phyloP scores from a whole-genome alignment of 345 rosid genomes.

The Camelina hispida region DNA sequence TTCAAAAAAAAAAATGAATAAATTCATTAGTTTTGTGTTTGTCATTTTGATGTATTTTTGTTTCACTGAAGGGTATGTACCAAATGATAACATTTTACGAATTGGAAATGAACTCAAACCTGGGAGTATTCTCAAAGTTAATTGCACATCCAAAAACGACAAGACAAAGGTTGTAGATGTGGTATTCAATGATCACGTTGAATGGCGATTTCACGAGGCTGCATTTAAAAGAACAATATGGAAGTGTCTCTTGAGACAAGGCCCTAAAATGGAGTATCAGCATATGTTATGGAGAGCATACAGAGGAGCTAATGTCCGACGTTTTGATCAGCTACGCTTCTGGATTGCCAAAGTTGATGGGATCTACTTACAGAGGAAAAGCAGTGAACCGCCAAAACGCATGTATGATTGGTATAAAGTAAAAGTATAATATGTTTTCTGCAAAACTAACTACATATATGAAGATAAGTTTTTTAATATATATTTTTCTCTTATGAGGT shows the following conservation, averaged over 20 bases:
- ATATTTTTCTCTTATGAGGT: too few species aligned
- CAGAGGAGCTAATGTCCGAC: not conserved
- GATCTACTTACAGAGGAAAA: not conserved
- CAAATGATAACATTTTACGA: not conserved
- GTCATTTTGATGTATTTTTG: not conserved
- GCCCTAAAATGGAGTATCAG: not conserved
- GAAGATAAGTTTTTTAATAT: not conserved
- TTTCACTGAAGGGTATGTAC: not conserved
- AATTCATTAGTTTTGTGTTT: not conserved
- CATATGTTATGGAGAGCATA: not conserved
- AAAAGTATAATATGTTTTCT: not conserved
- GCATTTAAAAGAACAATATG: slow-evolving; percentile 3
- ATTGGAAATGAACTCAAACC: slow-evolving; percentile 10
- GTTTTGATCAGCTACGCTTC: not conserved
- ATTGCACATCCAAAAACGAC: slow-evolving; percentile 18
- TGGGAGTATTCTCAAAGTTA: slow-evolving; percentile 19
- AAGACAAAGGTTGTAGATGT: not conserved
- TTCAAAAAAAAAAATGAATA: slow-evolving; percentile 2
- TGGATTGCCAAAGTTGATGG: slow-evolving; percentile 13
- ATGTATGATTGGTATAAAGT: not conserved
- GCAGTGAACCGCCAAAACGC: not conserved
- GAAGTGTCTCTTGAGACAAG: slow-evolving; percentile 16
- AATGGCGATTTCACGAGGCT: not conserved
- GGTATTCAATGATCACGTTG: not conserved
- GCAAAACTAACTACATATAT: not conserved